Evolutionary conservation across 352 stramenopile species (phyloP).

Genomic region (Blastocystis sp.): DNA sequence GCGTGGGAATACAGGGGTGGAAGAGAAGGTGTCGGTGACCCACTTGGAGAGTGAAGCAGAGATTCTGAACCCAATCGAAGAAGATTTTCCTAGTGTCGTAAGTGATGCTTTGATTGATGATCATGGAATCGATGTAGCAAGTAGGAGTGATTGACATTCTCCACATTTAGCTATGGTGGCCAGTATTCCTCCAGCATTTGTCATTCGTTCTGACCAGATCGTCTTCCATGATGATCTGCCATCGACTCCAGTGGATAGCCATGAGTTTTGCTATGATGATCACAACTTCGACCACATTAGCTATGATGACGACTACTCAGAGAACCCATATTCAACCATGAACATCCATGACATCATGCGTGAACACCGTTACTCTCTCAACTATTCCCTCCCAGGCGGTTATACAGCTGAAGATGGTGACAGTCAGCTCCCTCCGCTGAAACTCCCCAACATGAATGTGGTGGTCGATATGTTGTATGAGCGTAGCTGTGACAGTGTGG

Average conservation of each 20-base stretch:
- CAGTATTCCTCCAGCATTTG: slow-evolving; percentile 23
- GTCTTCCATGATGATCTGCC: slow-evolving; percentile 30
- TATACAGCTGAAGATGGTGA: not conserved
- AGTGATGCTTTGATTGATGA: not conserved
- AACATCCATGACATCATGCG: slow-evolving; percentile 52
- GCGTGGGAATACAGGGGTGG: not conserved
- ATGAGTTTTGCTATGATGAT: slow-evolving; percentile 30
- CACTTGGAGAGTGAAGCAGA: not conserved
- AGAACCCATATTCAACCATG: slow-evolving; percentile 9
- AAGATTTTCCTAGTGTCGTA: not conserved
- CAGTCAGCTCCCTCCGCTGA: not conserved
- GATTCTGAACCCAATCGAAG: not conserved
- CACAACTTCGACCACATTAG: slow-evolving; percentile 23
- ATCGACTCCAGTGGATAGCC: not conserved
- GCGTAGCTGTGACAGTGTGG: not conserved
- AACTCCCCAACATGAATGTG: slow-evolving; percentile 46
- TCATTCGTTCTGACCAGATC: slow-evolving; percentile 14
- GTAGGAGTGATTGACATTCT: not conserved
- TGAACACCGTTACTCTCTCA: not conserved
- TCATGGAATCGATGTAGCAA: not conserved
- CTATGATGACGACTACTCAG: slow-evolving; percentile 13
- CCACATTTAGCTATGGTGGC: not conserved
- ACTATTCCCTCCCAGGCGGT: not conserved
- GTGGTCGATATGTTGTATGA: slow-evolving; percentile 36
- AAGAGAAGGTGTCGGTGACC: not conserved